A percentile compares a stretch with the other conserved stretches of the same genome.
phyloP scores from a whole-genome alignment of 495 filamentous ascomycete genomes.

The Penicillium parvum region DNA sequence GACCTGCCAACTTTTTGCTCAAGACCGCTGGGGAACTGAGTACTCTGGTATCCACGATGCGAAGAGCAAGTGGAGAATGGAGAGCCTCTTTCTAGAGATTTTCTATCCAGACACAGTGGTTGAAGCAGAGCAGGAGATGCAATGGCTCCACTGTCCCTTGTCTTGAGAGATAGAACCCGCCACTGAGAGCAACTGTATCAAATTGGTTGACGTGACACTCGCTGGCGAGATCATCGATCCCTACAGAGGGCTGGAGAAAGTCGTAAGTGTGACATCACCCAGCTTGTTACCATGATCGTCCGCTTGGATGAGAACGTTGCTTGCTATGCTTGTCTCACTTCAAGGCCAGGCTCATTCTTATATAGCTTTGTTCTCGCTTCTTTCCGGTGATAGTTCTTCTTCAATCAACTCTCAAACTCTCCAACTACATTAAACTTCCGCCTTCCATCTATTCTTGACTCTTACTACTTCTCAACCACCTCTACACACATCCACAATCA shows the following conservation, averaged over 20 bases:
- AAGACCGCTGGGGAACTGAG: slow-evolving; percentile 1
- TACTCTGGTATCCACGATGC: slow-evolving; percentile 10
- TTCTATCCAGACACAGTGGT: slow-evolving; percentile 7
- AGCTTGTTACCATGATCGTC: slow-evolving; percentile 3
- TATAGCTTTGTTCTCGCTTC: slow-evolving; percentile 18
- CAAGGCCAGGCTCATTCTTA: slow-evolving; percentile 10
- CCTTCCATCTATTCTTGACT: neutral
- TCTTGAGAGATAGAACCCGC: slow-evolving; percentile 17
- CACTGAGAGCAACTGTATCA: slow-evolving; percentile 12
- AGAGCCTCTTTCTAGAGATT: slow-evolving; percentile 2
- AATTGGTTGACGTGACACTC: slow-evolving; percentile 27
- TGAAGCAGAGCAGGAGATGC: slow-evolving; percentile 2
- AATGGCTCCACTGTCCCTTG: slow-evolving; percentile 12
- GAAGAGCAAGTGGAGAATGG: slow-evolving; percentile 13
- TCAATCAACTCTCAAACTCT: slow-evolving; percentile 5
- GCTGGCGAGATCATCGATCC: slow-evolving; percentile 2
- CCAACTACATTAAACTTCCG: neutral
- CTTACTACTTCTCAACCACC: neutral
- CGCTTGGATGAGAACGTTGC: neutral
- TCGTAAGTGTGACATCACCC: slow-evolving; percentile 41
- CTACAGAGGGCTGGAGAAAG: neutral
- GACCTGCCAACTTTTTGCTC: slow-evolving; percentile 10
- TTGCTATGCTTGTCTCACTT: neutral
- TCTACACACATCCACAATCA: slow-evolving; percentile 11
- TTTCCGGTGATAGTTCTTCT: too few species aligned